These are phyloP conservation scores for Microbotryum saponariae DNA, from an alignment of 1,284 basidiomycete species.

Conservation along the genomic window DNA sequence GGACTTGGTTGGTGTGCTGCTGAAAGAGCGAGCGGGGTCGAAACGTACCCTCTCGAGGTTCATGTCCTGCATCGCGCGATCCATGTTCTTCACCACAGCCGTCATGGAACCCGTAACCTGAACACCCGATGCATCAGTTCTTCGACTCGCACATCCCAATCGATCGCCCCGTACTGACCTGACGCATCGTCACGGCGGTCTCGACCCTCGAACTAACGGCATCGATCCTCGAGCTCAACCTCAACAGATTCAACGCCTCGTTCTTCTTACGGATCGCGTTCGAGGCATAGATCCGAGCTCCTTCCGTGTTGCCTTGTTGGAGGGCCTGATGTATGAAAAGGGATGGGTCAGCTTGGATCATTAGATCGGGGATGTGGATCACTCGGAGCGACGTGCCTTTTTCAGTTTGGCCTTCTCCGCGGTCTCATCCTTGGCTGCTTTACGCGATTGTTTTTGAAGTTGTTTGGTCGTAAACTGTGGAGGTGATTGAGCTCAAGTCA, in stretches of 20 bases:
- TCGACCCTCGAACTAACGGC: conserved; percentile 94
- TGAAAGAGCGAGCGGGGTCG: neutral
- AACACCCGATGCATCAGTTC: neutral
- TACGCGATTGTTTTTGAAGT: conserved; percentile 83
- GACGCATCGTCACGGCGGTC: conserved; percentile 97
- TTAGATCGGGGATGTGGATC: neutral
- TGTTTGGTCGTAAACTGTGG: conserved; percentile 88
- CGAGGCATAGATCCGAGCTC: conserved; percentile 96
- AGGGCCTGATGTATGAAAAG: conserved; percentile 58
- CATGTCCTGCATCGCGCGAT: conserved; percentile 98
- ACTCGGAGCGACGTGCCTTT: conserved; percentile 53
- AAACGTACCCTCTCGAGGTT: conserved; percentile 81
- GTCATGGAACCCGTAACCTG: conserved; percentile 92
- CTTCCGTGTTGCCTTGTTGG: conserved; percentile 92
- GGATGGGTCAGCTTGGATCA: neutral
- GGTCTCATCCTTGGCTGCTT: conserved; percentile 86
- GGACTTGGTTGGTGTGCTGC: neutral
- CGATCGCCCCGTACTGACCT: conserved; percentile 35
- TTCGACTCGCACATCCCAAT: too few relatives aligned
- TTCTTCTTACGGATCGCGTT: conserved; percentile 99
- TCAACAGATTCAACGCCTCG: conserved; percentile 80
- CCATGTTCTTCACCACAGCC: conserved; percentile 94
- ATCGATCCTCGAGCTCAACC: conserved; percentile 68
- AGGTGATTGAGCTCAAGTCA: neutral
- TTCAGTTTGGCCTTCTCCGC: conserved; percentile 79